A percentile compares a stretch with the other conserved stretches of the same genome.
Evolutionary conservation across 768 basidiomycete genomes (phyloP).

Genomic region (Agaricus subrufescens): DNA sequence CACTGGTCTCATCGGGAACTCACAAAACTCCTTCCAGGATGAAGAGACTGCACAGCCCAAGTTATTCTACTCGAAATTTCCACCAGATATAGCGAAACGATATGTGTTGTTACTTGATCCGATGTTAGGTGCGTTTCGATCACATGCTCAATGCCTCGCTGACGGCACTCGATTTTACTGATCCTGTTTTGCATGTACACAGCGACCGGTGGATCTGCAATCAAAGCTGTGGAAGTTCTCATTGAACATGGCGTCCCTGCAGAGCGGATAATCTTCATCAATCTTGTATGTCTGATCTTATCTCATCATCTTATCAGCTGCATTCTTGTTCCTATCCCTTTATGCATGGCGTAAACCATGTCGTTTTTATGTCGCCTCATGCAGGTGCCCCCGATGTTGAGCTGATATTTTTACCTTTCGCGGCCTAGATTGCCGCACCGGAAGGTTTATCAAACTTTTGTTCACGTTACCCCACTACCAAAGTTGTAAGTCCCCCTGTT

Average conservation of each 20-base stretch:
- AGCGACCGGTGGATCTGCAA: slow-evolving; percentile 96
- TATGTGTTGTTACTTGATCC: slow-evolving; percentile 96
- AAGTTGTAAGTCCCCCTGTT: slow-evolving; percentile 54
- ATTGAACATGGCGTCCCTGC: slow-evolving; percentile 90
- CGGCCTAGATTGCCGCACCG: slow-evolving; percentile 73
- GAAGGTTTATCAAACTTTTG: slow-evolving; percentile 86
- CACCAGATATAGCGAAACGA: slow-evolving; percentile 85
- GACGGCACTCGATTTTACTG: background rate
- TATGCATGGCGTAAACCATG: no score
- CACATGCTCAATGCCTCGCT: background rate
- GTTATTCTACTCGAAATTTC: slow-evolving; percentile 90
- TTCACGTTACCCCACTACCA: slow-evolving; percentile 64
- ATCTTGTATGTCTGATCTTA: slow-evolving; percentile 52
- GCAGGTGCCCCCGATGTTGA: no score
- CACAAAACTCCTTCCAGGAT: slow-evolving; percentile 50
- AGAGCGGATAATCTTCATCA: slow-evolving; percentile 93
- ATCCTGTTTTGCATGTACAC: background rate
- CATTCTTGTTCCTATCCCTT: background rate
- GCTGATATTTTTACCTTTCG: no score
- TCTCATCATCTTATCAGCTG: background rate
- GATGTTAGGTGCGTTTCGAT: slow-evolving; percentile 74
- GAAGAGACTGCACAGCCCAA: slow-evolving; percentile 93
- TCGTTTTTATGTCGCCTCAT: no score
- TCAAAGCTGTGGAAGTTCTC: slow-evolving; percentile 94
- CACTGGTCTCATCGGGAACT: background rate